A percentile compares a stretch with the other conserved stretches of the same genome.
phyloP scores from a whole-genome alignment of 2,329 filamentous ascomycete species.

The Xylaria arbuscula region DNA sequence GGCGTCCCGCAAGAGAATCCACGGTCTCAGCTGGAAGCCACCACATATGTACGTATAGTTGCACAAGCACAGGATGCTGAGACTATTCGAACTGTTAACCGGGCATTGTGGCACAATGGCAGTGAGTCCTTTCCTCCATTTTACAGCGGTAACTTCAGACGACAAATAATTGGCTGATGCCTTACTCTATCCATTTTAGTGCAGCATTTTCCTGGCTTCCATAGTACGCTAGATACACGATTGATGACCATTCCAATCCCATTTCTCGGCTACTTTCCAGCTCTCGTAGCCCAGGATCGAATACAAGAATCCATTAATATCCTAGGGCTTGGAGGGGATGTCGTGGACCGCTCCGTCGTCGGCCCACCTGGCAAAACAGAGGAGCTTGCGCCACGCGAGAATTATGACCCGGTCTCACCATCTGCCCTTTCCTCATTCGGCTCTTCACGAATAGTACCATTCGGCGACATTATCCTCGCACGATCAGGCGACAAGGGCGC shows the following conservation, averaged over 20 bases:
- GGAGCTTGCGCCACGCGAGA: constrained; percentile 42
- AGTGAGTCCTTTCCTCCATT: constrained; percentile 33
- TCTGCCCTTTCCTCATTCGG: constrained; percentile 49
- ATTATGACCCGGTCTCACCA: constrained; percentile 41
- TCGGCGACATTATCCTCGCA: constrained; percentile 43
- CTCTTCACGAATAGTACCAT: constrained; percentile 55
- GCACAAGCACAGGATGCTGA: constrained; percentile 51
- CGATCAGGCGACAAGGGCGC: constrained; percentile 45
- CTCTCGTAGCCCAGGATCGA: constrained; percentile 45
- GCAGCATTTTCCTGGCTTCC: constrained; percentile 59
- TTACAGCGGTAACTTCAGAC: not conserved
- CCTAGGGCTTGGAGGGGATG: constrained; percentile 21
- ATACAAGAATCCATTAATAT: constrained; percentile 42
- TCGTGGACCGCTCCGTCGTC: constrained; percentile 33
- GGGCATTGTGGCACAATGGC: constrained; percentile 50
- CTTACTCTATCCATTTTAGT: constrained; percentile 38
- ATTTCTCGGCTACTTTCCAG: constrained; percentile 57
- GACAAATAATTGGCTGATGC: not conserved
- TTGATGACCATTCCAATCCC: constrained; percentile 52
- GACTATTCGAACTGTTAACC: constrained; percentile 47
- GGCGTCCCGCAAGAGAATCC: constrained; percentile 55
- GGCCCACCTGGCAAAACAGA: constrained; percentile 46
- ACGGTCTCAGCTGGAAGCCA: constrained; percentile 54
- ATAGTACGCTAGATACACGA: constrained; percentile 56
- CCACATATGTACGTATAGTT: constrained; percentile 59